These are phyloP conservation scores for Chlamydomonas sphaeroides DNA, from an alignment of 139 green algal species.

Conservation along the genomic window DNA sequence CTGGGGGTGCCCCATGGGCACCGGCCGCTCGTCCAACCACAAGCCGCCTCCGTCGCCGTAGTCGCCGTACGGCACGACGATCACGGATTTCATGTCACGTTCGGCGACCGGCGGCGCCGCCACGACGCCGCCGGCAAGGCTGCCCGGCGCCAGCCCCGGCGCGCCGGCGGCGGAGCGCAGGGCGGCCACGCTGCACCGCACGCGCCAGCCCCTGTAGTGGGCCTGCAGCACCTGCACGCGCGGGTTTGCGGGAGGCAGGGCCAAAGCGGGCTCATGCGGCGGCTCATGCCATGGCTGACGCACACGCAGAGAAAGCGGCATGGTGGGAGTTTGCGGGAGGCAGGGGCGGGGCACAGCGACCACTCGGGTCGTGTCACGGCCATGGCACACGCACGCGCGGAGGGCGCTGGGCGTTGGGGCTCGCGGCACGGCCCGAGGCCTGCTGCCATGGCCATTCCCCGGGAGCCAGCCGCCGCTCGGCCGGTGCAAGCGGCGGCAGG, in stretches of 20 bases:
- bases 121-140: constrained; percentile 16
- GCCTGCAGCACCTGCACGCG: constrained; percentile 14
- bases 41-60: background rate
- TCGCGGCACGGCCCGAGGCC: no score
- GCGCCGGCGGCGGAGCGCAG: background rate
- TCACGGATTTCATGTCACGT: background rate
- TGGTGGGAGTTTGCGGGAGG: no score
- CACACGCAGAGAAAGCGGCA: no score
- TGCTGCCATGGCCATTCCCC: no score
- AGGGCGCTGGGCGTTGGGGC: no score
- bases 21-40: background rate
- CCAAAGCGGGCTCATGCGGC: no score
- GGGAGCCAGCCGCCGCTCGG: background rate
- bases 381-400: no score
- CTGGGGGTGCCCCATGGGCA: constrained; percentile 16
- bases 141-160: background rate
- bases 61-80: constrained; percentile 11
- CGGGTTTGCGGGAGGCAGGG: no score
- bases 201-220: constrained; percentile 23
- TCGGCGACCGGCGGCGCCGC: constrained; percentile 22
- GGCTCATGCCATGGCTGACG: no score
- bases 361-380: no score
- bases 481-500: no score
- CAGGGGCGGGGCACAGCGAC: no score
- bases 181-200: background rate